Percentiles rank a stretch among this genome's conserved stretches.
phyloP scores from a whole-genome alignment of 176 grass and related monocot genomes.

The Carex scoparia region DNA sequence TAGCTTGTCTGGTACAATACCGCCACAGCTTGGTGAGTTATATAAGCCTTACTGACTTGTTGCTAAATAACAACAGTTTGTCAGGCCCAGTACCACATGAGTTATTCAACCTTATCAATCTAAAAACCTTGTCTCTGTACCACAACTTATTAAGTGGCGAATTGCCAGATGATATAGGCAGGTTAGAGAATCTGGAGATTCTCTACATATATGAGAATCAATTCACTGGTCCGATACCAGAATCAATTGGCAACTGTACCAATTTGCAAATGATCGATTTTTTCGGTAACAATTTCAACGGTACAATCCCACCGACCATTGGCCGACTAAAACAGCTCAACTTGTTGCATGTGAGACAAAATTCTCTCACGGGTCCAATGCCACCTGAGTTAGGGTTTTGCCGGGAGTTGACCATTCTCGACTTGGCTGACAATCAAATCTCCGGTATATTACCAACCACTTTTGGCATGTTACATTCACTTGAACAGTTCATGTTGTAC shows the following conservation, averaged over 20 bases:
- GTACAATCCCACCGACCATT: slow-evolving; percentile 59
- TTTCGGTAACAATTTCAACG: slow-evolving; percentile 74
- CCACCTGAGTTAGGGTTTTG: slow-evolving; percentile 65
- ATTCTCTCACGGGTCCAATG: slow-evolving; percentile 55
- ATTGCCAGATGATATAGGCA: slow-evolving; percentile 51
- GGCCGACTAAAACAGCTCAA: slow-evolving; percentile 55
- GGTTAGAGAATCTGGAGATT: slow-evolving; percentile 45
- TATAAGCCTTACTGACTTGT: slow-evolving; percentile 58
- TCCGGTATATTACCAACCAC: slow-evolving; percentile 54
- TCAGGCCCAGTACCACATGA: slow-evolving; percentile 48
- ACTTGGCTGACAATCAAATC: slow-evolving; percentile 77
- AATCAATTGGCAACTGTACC: slow-evolving; percentile 63
- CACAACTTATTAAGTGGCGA: slow-evolving; percentile 58
- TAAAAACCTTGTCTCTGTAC: slow-evolving; percentile 56
- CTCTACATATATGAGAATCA: slow-evolving; percentile 90
- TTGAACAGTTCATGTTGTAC: slow-evolving; percentile 93
- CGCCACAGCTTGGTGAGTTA: slow-evolving; percentile 45
- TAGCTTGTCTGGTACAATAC: slow-evolving; percentile 62
- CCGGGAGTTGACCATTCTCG: slow-evolving; percentile 47
- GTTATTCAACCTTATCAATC: slow-evolving; percentile 58
- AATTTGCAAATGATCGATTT: slow-evolving; percentile 73
- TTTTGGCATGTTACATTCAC: slow-evolving; percentile 52
- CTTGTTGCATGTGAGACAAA: slow-evolving; percentile 80
- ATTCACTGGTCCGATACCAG: slow-evolving; percentile 60
- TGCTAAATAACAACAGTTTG: slow-evolving; percentile 88